phyloP scores from a whole-genome alignment of 1,284 basidiomycete genomes.

The Marasmius fiardii region DNA sequence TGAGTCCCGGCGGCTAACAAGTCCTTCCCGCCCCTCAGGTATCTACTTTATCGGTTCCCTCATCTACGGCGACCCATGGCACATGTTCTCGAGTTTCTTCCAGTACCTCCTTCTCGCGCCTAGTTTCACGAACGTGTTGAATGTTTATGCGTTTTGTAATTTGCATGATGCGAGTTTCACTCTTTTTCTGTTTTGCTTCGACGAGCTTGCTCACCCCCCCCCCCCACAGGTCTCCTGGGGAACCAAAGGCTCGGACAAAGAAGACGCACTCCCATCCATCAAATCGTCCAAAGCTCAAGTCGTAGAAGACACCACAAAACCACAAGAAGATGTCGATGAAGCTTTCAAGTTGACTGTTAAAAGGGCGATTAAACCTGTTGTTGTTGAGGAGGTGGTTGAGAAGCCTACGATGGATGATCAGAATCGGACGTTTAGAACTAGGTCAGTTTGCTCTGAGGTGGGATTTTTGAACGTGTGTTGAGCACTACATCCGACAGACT shows the following conservation, averaged over 20 bases:
- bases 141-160: slow-evolving; percentile 88
- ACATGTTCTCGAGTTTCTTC: slow-evolving; percentile 83
- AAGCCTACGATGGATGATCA: slow-evolving; percentile 78
- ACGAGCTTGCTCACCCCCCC: neutral
- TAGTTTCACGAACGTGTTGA: slow-evolving; percentile 80
- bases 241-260: slow-evolving; percentile 87
- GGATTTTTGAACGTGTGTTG: neutral
- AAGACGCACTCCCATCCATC: slow-evolving; percentile 77
- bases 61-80: slow-evolving; percentile 86
- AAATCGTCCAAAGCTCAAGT: slow-evolving; percentile 70
- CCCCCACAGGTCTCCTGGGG: slow-evolving; percentile 67
- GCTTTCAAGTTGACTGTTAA: slow-evolving; percentile 83
- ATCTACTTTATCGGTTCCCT: slow-evolving; percentile 71
- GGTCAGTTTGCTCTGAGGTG: slow-evolving; percentile 19
- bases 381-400: slow-evolving; percentile 52
- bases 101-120: slow-evolving; percentile 80
- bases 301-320: slow-evolving; percentile 68
- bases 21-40: too few relatives aligned
- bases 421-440: slow-evolving; percentile 83
- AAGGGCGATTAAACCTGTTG: slow-evolving; percentile 73
- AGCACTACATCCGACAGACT: slow-evolving; percentile 24
- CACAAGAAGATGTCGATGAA: slow-evolving; percentile 77
- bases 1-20: too few relatives aligned
- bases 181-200: neutral
- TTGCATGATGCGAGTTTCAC: slow-evolving; percentile 59